phyloP scores from a whole-genome alignment of 2,329 filamentous ascomycete genomes.

The Trichoderma sp. region DNA sequence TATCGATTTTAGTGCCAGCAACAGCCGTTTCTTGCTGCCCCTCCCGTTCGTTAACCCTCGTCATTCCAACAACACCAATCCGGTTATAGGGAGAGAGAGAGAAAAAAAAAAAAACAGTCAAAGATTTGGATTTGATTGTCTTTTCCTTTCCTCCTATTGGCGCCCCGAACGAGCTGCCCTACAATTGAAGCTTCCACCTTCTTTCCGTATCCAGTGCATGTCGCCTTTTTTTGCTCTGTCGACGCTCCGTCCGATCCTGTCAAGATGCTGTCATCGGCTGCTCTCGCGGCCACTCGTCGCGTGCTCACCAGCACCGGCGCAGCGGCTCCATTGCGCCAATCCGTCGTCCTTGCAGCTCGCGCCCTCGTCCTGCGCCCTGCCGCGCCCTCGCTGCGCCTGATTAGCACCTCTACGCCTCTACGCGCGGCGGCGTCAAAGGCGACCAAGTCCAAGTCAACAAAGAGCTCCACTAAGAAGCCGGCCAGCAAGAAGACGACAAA shows the following conservation, averaged over 20 bases:
- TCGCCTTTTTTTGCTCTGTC: background rate
- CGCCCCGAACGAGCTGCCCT: background rate
- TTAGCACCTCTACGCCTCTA: constrained; percentile 37
- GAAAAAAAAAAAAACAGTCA: background rate
- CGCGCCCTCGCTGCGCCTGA: constrained; percentile 34
- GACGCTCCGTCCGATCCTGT: background rate
- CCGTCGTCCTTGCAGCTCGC: constrained; percentile 30
- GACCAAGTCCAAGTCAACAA: constrained; percentile 29
- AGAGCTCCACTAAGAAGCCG: constrained; percentile 31
- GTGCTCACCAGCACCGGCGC: constrained; percentile 28
- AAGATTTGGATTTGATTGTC: too few species aligned
- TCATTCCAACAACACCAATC: constrained; percentile 26
- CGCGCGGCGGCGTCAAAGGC: constrained; percentile 32
- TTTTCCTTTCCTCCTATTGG: background rate
- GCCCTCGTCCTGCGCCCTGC: constrained; percentile 26
- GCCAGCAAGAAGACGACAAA: constrained; percentile 28
- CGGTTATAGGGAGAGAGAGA: background rate
- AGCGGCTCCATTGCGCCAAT: constrained; percentile 27
- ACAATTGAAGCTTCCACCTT: background rate
- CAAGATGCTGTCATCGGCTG: constrained; percentile 47
- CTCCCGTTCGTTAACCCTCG: constrained; percentile 22
- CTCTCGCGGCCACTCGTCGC: constrained; percentile 43
- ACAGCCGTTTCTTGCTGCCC: constrained; percentile 6
- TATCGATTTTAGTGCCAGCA: background rate
- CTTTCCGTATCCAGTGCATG: too few species aligned